These are phyloP conservation scores for Juglanconis juglandina DNA, from an alignment of 2,329 filamentous ascomycete genomes.

Conservation along the genomic window DNA sequence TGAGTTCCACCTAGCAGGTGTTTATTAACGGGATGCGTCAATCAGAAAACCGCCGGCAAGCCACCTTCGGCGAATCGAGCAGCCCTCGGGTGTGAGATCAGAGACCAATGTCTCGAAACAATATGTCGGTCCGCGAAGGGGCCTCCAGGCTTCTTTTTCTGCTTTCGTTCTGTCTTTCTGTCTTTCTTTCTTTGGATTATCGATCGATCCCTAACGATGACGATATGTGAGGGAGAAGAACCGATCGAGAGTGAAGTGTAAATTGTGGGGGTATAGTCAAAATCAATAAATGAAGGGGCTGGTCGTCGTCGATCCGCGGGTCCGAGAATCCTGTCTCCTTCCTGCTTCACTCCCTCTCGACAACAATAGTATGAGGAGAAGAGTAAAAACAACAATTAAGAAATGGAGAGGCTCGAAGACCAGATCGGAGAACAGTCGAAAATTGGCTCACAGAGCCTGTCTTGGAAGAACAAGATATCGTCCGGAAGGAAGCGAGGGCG, in stretches of 20 bases:
- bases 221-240: neutral
- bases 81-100: constrained; percentile 5
- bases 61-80: neutral
- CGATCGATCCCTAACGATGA: neutral
- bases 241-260: neutral
- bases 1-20: constrained; percentile 6
- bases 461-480: neutral
- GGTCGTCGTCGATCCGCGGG: constrained; percentile 3
- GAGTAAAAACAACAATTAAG: neutral
- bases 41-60: neutral
- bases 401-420: neutral
- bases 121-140: neutral
- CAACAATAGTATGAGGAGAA: neutral
- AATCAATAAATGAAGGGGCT: neutral
- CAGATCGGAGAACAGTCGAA: neutral
- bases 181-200: neutral
- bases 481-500: neutral
- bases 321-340: neutral
- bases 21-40: neutral
- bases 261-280: neutral
- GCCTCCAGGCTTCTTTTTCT: neutral
- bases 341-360: neutral
- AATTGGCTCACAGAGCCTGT: constrained; percentile 14
- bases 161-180: neutral
- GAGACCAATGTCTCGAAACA: constrained; percentile 8